Base-by-base conservation (phyloP, 2,329 filamentous ascomycete species). In the Penicillium sp. region DNA sequence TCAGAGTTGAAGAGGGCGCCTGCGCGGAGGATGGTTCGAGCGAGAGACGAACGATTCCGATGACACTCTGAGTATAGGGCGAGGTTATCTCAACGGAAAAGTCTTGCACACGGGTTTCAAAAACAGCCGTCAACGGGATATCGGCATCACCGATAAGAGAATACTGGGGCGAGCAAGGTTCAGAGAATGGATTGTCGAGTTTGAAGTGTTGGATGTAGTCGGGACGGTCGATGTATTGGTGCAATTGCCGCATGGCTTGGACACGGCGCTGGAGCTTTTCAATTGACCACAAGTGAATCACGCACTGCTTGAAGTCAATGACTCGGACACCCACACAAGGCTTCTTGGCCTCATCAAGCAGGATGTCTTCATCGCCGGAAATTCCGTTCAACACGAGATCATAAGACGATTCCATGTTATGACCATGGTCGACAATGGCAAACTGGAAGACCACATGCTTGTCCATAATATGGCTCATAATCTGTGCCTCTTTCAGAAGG, bases 381-480 rank as follows among this genome's bases (percentile, higher is more conserved):
- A 97, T 87, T 21, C 91, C 93, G 68, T 96, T 96, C 41, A 99
- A 81, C 4, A 97, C 92, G 76, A 99, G 88, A 73, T 99, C 94
- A 75, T 99, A 99, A 0, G 92, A 96, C 3, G 94, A 99, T 65
- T 89, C 92, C 64, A 95, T 83, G 23, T 87, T 87, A 68, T 99
- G 92, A 1, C 94, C 94, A 61, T 89, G 80, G 67, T 97, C 93
- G 33, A 97, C 86, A 55, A 97, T 87, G 13, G 91, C 89, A 71
- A 97, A 99, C 73, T 99, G 94, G 72, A 99, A 97, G 21, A 93
- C 88, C 9, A 97, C 90, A 63, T 87, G 87, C 72, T 97, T 94
- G 65, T 94, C 90, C 78, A 99, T 89, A 68, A 96, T 91, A 66
- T 96, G 93, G 77, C 92, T 96, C 91, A 99, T 94, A 59, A 99